A percentile compares a stretch with the other conserved stretches of the same genome.
phyloP scores from a whole-genome alignment of 129 eudicot genomes.

The Deinandra increscens region DNA sequence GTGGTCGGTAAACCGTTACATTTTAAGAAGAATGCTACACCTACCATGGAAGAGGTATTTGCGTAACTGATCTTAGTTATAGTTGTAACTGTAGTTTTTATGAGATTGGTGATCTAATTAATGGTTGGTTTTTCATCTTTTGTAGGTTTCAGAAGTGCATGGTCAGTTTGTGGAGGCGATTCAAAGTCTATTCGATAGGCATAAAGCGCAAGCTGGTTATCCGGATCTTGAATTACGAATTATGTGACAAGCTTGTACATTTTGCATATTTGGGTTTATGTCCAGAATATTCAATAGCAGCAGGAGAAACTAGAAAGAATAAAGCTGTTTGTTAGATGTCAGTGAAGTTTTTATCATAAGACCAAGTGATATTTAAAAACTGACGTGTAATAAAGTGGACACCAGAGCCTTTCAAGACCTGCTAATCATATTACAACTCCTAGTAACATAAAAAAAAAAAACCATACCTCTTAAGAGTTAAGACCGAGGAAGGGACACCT shows the following conservation, averaged over 20 bases:
- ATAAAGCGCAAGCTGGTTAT: constrained; percentile 66
- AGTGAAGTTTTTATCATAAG: background rate
- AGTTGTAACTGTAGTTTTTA: background rate
- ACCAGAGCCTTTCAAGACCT: too few relatives aligned
- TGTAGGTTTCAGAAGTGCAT: constrained; percentile 69
- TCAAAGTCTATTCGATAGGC: constrained; percentile 59
- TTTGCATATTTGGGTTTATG: background rate
- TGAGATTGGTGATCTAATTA: background rate
- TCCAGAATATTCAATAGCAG: background rate
- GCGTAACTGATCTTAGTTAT: constrained; percentile 1
- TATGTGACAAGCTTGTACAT: constrained; percentile 32
- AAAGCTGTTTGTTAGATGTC: background rate
- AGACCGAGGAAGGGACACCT: too few relatives aligned
- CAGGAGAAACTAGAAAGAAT: background rate
- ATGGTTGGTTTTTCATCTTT: constrained; percentile 18
- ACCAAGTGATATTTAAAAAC: background rate
- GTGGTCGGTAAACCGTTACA: constrained; percentile 88
- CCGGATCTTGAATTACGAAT: constrained; percentile 53
- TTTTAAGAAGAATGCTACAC: constrained; percentile 56
- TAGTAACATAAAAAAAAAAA: constrained; percentile 21
- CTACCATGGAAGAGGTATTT: constrained; percentile 78
- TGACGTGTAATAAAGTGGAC: too few relatives aligned
- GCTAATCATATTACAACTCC: constrained; percentile 2
- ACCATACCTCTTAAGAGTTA: background rate
- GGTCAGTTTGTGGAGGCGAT: constrained; percentile 64